Evolutionary conservation across 495 filamentous ascomycete genomes (phyloP).

Genomic region (Bacidia rubella): DNA sequence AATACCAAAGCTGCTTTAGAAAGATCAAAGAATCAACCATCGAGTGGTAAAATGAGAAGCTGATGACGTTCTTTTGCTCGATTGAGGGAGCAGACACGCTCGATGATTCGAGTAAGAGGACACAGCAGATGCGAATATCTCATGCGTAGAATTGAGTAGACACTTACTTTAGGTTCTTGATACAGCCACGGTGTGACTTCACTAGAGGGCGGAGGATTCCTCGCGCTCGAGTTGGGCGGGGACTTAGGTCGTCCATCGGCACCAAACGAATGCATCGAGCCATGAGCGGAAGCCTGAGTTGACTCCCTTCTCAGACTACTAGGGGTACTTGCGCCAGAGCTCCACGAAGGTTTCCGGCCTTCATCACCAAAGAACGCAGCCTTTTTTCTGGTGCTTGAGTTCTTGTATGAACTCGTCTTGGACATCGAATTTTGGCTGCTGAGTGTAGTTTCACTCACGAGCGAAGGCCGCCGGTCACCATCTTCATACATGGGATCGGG

Average conservation of each 20-base stretch:
- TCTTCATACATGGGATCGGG: constrained; percentile 41
- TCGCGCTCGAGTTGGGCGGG: constrained; percentile 54
- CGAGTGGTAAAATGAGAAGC: too few relatives aligned
- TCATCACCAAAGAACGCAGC: constrained; percentile 86
- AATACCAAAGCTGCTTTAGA: too few relatives aligned
- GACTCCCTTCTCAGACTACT: constrained; percentile 33
- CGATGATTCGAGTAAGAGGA: too few relatives aligned
- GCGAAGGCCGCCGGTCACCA: constrained; percentile 77
- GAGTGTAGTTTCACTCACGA: constrained; percentile 65
- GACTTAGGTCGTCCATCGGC: constrained; percentile 35
- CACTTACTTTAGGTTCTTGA: constrained; percentile 67
- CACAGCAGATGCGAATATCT: too few relatives aligned
- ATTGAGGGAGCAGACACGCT: too few relatives aligned
- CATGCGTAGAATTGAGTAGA: background rate
- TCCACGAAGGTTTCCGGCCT: constrained; percentile 43
- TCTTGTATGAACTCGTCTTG: constrained; percentile 50
- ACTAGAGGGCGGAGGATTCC: constrained; percentile 75
- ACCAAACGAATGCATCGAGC: constrained; percentile 53
- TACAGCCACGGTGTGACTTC: constrained; percentile 94
- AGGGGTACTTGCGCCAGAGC: constrained; percentile 58
- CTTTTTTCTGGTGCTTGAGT: constrained; percentile 46
- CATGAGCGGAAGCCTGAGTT: constrained; percentile 48
- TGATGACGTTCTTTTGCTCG: too few relatives aligned
- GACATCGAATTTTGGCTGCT: constrained; percentile 85
- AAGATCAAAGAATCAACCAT: too few relatives aligned